Conservation (phyloP, 2,329 filamentous ascomycete genomes). For the Fusarium coffeatum region DNA sequence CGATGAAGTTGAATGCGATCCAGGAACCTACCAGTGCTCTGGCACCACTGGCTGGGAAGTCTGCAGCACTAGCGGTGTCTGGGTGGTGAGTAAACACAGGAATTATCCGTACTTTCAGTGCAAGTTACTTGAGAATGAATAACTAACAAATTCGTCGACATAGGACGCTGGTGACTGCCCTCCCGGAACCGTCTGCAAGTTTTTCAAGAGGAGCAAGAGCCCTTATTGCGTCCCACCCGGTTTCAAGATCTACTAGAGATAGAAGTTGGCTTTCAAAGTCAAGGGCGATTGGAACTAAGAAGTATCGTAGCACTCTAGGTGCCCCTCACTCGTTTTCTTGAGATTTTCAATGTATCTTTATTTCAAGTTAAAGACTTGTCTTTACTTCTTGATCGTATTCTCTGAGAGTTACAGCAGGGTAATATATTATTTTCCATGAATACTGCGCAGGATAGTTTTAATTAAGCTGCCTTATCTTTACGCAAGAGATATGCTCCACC, state of each 20-base stretch:
- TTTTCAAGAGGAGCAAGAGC: background rate
- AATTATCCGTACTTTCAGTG: background rate
- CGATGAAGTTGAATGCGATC: background rate
- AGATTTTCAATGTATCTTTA: background rate
- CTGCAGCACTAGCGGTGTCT: background rate
- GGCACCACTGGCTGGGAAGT: background rate
- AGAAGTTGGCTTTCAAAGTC: rapidly evolving
- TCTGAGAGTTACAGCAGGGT: background rate
- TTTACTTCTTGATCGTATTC: rapidly evolving
- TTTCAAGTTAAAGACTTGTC: background rate
- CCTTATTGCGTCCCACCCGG: background rate
- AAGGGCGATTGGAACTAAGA: background rate
- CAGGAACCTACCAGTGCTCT: background rate
- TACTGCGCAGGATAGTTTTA: no score
- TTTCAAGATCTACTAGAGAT: background rate
- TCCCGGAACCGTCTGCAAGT: background rate
- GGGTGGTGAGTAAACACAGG: background rate
- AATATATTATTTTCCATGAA: no score
- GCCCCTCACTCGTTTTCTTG: background rate
- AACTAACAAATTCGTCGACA: background rate
- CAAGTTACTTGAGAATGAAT: rapidly evolving
- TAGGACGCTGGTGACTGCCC: background rate
- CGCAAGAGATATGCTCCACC: no score
- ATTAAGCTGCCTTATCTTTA: no score
- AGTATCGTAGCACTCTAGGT: rapidly evolving